These are phyloP conservation scores for Zoysia japonica DNA, from an alignment of 176 grass and related monocot species.

Conservation along the genomic window DNA sequence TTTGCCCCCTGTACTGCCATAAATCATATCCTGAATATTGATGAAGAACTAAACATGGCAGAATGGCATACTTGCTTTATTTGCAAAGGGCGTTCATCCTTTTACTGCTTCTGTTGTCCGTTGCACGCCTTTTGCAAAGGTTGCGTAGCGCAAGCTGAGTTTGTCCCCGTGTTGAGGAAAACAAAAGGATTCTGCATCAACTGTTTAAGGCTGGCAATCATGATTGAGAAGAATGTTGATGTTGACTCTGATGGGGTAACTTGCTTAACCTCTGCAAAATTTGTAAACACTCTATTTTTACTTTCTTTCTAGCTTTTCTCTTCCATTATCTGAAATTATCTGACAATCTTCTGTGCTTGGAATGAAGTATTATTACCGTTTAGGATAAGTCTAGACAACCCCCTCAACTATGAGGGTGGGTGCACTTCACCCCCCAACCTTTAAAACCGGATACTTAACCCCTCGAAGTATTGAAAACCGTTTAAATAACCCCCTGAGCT, in stretches of 20 bases:
- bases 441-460: too few species aligned
- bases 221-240: slow-evolving; percentile 62
- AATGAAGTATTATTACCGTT: neutral
- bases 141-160: slow-evolving; percentile 63
- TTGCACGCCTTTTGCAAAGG: slow-evolving; percentile 45
- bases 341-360: neutral
- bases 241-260: slow-evolving; percentile 71
- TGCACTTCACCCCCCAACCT: too few species aligned
- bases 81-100: slow-evolving; percentile 58
- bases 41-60: slow-evolving; percentile 42
- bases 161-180: slow-evolving; percentile 56
- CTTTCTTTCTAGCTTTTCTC: neutral
- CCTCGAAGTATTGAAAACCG: too few species aligned
- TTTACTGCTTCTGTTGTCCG: slow-evolving; percentile 77
- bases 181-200: slow-evolving; percentile 80
- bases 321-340: slow-evolving; percentile 12
- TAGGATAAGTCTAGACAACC: neutral
- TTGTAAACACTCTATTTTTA: slow-evolving; percentile 18
- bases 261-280: slow-evolving; percentile 18
- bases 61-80: slow-evolving; percentile 85
- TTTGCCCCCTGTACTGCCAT: neutral
- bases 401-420: too few species aligned
- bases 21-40: neutral
- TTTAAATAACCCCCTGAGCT: too few species aligned
- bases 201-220: slow-evolving; percentile 67